Base-by-base conservation (phyloP, 2,329 filamentous ascomycete species). In the Myriosclerotinia scirpicola region DNA sequence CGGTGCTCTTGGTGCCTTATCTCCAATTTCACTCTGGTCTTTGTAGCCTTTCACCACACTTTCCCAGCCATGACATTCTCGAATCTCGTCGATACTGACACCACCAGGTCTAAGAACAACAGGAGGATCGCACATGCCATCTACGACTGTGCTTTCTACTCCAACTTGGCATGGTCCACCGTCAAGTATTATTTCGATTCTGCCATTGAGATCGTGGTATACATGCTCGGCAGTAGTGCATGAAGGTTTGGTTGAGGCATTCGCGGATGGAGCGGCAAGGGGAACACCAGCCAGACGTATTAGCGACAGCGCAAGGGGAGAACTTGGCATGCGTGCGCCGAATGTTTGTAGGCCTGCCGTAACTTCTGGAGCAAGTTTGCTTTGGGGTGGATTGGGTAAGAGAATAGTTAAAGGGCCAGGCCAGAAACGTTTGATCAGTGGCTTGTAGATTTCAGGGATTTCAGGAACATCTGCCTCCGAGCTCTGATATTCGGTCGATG, bases 131-230 rank as follows among this genome's bases (percentile, higher is more conserved):
- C 87, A 92, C 17, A 98, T 80, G 0, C 95, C 95, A 75, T 98
- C 95, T 0, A 99, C 93, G 1, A 99, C 95, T 0, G 95, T 99
- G 76, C 93, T 97, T 79, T 99, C 95, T 0, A 99, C 93, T 1
- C 95, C 95, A 14, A 99, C 92, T 26, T 85, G 83, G 74, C 93
- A 98, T 0, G 88, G 80, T 0, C 95, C 95, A 2, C 94, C 95
- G 72, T 99, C 94, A 0, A 99, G 81, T 67, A 99, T 95, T 7
- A 94, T 82, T 73, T 91, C 87, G 70, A 99, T 96, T 59, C 89
- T 86, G 0, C 92, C 92, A 48, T 88, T 78, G 14, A 99, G 81
- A 76, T 99, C 95, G 69, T 96, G 88, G 30, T 87, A 83, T 15
- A 99, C 95, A 77, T 99, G 95, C 74, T 90, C 87, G 1, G 95